Evolutionary conservation across 78 protist genomes (phyloP), one percentile per base, ranked within the genome.

Genomic region (Emiliania huxleyi): DNA sequence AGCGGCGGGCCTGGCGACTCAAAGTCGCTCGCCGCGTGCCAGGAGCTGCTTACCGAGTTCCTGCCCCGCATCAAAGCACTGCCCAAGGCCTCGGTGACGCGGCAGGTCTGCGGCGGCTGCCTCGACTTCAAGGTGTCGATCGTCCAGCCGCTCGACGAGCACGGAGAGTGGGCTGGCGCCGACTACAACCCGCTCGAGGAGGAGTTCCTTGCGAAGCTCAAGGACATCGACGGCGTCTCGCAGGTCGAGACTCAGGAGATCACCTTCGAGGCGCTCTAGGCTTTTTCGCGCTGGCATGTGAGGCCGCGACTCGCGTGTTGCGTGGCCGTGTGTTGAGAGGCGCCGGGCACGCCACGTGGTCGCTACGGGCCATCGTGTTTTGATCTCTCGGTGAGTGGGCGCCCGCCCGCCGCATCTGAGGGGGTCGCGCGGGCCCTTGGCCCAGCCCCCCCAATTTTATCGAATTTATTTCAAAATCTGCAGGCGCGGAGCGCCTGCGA

Each of bases 101-200:
- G 85, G 26, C n/a, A 21, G 48, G 85, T 77, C 19, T 77, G 85
- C 85, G 85, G 85, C 85, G 85, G 85, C 85, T 77, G 85, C 85
- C 26, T 35, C 49, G 85, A 77, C 46, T 77, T 77, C 85, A 77
- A 77, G 85, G 83, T 77, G 25, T 35, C 42, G 43, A 35, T 71
- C 43, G 21, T 12, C n/a, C 81, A 71, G 81, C 81, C 81, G 40
- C 81, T 71, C 29, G 85, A 35, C 33, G 46, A 77, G 85, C 46
- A 77, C 85, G 85, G 46, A 45, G 85, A 3, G 85, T 77, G 85
- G 85, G 46, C 11, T 4, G 85, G 11, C 19, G 0, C 3, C 19
- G 46, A 35, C 33, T 71, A 35, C 42, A 35, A 29, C 43, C 81
- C 81, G 42, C 73, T 62, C 73, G 85, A 77, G 85, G 44, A 8